Evolutionary conservation across 2,329 filamentous ascomycete species (phyloP), one percentile per base, ranked within the genome.

Genomic region (Fusarium paranaense): DNA sequence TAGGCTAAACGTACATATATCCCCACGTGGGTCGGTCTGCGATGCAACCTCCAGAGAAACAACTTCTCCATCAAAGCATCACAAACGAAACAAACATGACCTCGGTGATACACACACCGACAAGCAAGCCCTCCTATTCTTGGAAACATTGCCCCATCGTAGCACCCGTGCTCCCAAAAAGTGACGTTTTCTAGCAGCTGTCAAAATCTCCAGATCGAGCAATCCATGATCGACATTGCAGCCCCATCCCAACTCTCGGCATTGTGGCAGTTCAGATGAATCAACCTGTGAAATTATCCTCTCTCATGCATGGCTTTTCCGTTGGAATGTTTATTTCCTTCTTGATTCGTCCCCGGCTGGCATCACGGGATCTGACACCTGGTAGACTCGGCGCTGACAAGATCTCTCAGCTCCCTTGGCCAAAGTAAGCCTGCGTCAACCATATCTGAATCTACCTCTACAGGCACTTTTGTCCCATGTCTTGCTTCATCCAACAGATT

Each of bases 141-240:
- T 47, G 42, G 42, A 47, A 47, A 25, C 42, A 47, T 25, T 20
- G n/a, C 38, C 38, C 42, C 42, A 25, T 40, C 9, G 37, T 10
- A 45, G 10, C 20, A 45, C 40, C 22, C 9, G 13, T 25, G 16
- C 18, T 10, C 11, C 42, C 20, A 16, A 16, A 47, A 16, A 5
- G 25, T 30, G 45, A 50, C 45, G 45, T 50, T 50, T 45, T 50
- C 42, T 14, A 16, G 16, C 25, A 27, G 22, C 45, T 50, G 45
- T 50, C 45, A 30, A 50, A 50, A 50, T n/a, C 57, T 57, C 35
- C 18, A 30, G 16, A 60, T 33, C 37, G 37, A 45, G 57, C 16
- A 60, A 27, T 9, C n/a, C 61, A 62, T 30, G 71, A 74, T 74
- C 71, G 30, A 20, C 71, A 58, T 18, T 7, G 22, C 38, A 42